Base-by-base conservation (phyloP, 1,284 basidiomycete species). In the Xanthoconium separans region DNA sequence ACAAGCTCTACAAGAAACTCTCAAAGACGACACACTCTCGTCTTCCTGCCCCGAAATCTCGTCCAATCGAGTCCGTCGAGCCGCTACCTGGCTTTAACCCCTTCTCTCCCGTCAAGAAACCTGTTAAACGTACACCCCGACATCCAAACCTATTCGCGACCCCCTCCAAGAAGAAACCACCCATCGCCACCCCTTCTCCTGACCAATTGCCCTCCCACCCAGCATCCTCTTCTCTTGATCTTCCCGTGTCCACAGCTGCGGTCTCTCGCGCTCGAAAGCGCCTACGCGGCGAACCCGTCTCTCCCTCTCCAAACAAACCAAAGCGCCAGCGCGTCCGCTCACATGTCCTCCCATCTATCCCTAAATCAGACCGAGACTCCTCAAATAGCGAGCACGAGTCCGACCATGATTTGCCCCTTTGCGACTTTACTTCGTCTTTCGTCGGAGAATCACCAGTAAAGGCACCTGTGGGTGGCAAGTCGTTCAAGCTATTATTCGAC, bases 1-100 rank as follows among this genome's bases (percentile, higher is more conserved):
- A 94, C 75, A 89, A 82, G 62, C 78, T 84, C 36, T 93, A 94
- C 77, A 92, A 92, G 74, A 84, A 81, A 54, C 77, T 93, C 27
- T 80, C 79, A 47, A 93, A 89, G 39, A 13, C 16, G 18, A 13
- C 39, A 66, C 41, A 65, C n/a, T 51, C 65, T 61, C 70, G 59
- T 61, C 57, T 59, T 56, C 46, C 75, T 70, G 56, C 73, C 69
- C 73, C 76, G 22, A 79, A 75, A 60, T 67, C 83, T 33, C 81
- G 81, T 61, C 63, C 75, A 29, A 69, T 80, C 44, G 78, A 79
- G 58, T 62, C 75, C 44, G 77, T 80, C 39, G 74, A 76, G 11
- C 79, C 84, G 33, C 69, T 80, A 44, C 67, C 75, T 13, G 74
- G 78, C 0, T 83, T 80, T 59, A 91, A 91, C 65, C 89, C 89